A percentile compares a stretch with the other conserved stretches of the same genome.
These are phyloP conservation scores for Austroboletus eburneus DNA, from an alignment of 768 basidiomycete genomes.

Conservation along the genomic window DNA sequence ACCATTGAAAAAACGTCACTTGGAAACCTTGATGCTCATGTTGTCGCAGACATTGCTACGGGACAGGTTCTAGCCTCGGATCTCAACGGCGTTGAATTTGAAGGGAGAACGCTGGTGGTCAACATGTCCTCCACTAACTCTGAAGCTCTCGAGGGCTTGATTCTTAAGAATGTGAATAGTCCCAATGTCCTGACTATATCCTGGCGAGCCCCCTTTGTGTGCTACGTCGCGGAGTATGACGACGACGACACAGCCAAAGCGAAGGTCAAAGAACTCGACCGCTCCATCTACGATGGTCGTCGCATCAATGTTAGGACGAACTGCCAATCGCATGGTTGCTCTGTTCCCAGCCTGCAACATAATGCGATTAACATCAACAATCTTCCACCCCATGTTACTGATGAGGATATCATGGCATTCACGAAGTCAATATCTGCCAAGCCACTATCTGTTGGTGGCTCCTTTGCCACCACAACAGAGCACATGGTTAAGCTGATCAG, in stretches of 20 bases:
- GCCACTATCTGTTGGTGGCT: slow-evolving; percentile 22
- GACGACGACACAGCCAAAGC: slow-evolving; percentile 15
- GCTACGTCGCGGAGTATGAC: slow-evolving; percentile 43
- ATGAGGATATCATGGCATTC: slow-evolving; percentile 27
- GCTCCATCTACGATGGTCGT: slow-evolving; percentile 35
- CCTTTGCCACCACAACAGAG: slow-evolving; percentile 18
- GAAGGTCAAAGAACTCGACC: slow-evolving; percentile 38
- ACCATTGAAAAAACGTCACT: slow-evolving; percentile 28
- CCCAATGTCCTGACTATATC: slow-evolving; percentile 43
- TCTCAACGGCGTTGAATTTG: slow-evolving; percentile 48
- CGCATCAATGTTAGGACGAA: slow-evolving; percentile 47
- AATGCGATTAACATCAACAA: slow-evolving; percentile 43
- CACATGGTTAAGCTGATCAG: slow-evolving; percentile 21
- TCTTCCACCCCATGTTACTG: slow-evolving; percentile 30
- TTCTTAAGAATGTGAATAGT: slow-evolving; percentile 27
- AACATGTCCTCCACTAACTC: slow-evolving; percentile 39
- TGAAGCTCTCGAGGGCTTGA: slow-evolving; percentile 46
- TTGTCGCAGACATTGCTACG: slow-evolving; percentile 40
- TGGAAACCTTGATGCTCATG: slow-evolving; percentile 38
- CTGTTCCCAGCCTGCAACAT: slow-evolving; percentile 22
- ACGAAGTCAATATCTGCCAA: slow-evolving; percentile 27
- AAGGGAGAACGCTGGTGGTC: slow-evolving; percentile 38
- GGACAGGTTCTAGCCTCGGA: slow-evolving; percentile 39
- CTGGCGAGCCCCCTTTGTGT: slow-evolving; percentile 47
- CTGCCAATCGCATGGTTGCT: slow-evolving; percentile 31